Evolutionary conservation across 805 yeast genomes (phyloP).

Genomic region (Scheffersomyces spartinae): DNA sequence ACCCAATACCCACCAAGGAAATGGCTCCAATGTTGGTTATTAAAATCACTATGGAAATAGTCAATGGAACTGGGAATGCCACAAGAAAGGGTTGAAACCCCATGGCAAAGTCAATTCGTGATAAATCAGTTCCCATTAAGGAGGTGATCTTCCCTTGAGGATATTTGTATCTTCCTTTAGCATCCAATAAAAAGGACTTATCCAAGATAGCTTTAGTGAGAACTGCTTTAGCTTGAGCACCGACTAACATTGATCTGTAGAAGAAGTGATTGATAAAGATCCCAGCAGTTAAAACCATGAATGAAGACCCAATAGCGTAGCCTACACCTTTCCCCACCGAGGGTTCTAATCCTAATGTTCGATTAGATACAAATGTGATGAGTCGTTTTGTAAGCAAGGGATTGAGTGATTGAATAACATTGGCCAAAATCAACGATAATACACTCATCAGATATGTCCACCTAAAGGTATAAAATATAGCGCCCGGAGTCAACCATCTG

Average conservation of each 20-base stretch:
- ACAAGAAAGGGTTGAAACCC: constrained; percentile 55
- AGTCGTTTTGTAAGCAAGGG: constrained; percentile 33
- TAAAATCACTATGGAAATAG: constrained; percentile 52
- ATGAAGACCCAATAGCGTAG: constrained; percentile 57
- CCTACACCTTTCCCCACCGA: constrained; percentile 57
- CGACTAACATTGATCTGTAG: constrained; percentile 47
- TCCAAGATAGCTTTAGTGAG: constrained; percentile 59
- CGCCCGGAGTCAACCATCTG: constrained; percentile 10
- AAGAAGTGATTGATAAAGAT: constrained; percentile 48
- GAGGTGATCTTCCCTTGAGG: constrained; percentile 68
- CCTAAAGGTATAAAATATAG: constrained; percentile 18
- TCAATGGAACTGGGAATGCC: constrained; percentile 53
- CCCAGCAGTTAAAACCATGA: constrained; percentile 34
- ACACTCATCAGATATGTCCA: constrained; percentile 13
- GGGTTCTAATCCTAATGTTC: constrained; percentile 29
- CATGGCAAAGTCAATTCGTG: constrained; percentile 71
- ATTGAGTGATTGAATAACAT: no score
- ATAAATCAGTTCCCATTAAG: constrained; percentile 68
- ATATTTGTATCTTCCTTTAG: constrained; percentile 43
- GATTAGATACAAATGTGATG: constrained; percentile 49
- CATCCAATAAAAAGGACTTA: constrained; percentile 54
- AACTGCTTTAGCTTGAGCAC: constrained; percentile 61
- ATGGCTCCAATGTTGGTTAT: constrained; percentile 61
- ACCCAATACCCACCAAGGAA: constrained; percentile 58
- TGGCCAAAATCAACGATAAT: constrained; percentile 12